Evolutionary conservation across 2,329 filamentous ascomycete genomes (phyloP), one percentile per base, ranked within the genome.

Genomic region (Pseudodiploospora longispora): DNA sequence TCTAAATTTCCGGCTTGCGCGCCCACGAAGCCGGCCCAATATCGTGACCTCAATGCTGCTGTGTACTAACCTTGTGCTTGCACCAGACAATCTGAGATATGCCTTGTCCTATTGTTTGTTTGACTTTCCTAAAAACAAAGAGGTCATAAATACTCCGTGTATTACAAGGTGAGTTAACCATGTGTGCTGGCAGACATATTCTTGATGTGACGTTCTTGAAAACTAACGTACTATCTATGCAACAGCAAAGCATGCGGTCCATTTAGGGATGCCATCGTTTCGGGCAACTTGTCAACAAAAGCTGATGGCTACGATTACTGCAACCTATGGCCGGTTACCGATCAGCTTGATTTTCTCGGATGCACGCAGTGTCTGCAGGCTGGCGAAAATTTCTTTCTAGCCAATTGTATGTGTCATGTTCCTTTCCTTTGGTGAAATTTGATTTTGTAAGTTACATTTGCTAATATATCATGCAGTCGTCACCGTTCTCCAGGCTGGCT

Each of bases 51-150:
- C 12, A 12, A 34, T 34, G 32, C 12, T 12, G 32, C 32, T 10
- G 6, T 35, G 36, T 6, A 4, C 59, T 53, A 29, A 56, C 50
- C 5, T 28, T 43, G 30, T 31, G 30, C 31, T 6, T 10, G 41
- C 29, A 36, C 4, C 34, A 81, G 77, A 80, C 50, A 82, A 82
- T 50, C 50, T 81, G 42, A 69, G 79, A 55, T 81, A 71, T 53
- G 67, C 75, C 5, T 50, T 73, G 2, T 73, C 72, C 2, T 71
- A 71, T 52, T 83, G 80, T 53, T 52, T 82, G 1, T 82, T 70
- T 47, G 73, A 72, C 2, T 57, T 60, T 5, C 70, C 71, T 0
- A 60, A 66, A 30, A 71, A 75, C 43, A 52, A 64, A 1, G 50
- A 67, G 8, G 55, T 65, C 8, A 58, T 58, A 2, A 60, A 65